A percentile compares a stretch with the other conserved stretches of the same genome.
phyloP scores from a whole-genome alignment of 2,329 filamentous ascomycete species.

The Beauveria sp. region DNA sequence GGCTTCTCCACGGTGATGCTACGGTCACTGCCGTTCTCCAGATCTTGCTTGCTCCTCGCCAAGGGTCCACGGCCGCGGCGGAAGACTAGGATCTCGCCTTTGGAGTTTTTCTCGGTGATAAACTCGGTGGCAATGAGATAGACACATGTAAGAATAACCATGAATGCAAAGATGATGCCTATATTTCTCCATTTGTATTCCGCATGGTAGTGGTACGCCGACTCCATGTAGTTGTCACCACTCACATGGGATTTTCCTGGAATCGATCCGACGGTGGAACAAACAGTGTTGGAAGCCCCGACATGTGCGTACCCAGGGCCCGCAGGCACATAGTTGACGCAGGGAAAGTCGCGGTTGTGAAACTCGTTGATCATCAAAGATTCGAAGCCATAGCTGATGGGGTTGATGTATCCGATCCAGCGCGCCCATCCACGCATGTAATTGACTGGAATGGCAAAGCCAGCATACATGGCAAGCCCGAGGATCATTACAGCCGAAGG shows the following conservation, averaged over 20 bases:
- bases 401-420: slow-evolving; percentile 54
- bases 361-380: slow-evolving; percentile 87
- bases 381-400: slow-evolving; percentile 66
- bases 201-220: not conserved
- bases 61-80: too few relatives aligned
- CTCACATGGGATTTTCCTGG: slow-evolving; percentile 53
- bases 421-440: too few relatives aligned
- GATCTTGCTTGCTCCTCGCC: too few relatives aligned
- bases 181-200: not conserved
- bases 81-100: slow-evolving; percentile 29
- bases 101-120: slow-evolving; percentile 59
- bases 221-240: slow-evolving; percentile 62
- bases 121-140: slow-evolving; percentile 75
- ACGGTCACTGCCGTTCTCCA: too few relatives aligned
- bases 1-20: too few relatives aligned
- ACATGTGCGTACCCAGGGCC: slow-evolving; percentile 52
- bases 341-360: slow-evolving; percentile 57
- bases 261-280: too few relatives aligned
- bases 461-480: too few relatives aligned
- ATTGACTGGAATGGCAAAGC: too few relatives aligned
- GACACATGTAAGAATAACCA: slow-evolving; percentile 46
- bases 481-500: too few relatives aligned
- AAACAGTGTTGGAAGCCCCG: too few relatives aligned
- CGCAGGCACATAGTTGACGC: slow-evolving; percentile 58
- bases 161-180: not conserved